Conservation (phyloP, 257 asterid species). For the Marsdenia floribunda region DNA sequence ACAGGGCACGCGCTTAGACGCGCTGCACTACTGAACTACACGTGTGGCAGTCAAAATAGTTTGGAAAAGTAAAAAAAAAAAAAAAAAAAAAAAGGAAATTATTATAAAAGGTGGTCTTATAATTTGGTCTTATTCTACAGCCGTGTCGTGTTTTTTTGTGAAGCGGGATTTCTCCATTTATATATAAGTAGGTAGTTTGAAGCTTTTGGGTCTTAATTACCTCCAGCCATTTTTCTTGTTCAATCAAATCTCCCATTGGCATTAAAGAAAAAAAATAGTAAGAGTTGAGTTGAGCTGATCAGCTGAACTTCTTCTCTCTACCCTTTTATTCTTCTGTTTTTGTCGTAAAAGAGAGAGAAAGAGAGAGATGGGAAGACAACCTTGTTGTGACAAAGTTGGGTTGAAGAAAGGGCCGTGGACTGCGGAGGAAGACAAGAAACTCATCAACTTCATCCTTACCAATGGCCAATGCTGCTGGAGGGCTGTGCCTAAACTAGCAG, state of each 20-base stretch:
- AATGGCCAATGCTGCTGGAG: slow-evolving; percentile 99
- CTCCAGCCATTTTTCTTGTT: slow-evolving; percentile 1
- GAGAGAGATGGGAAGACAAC: slow-evolving; percentile 73
- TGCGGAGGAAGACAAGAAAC: slow-evolving; percentile 80
- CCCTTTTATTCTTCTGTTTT: neutral
- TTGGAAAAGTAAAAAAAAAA: neutral
- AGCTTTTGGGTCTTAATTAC: slow-evolving; percentile 2
- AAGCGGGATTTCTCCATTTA: slow-evolving; percentile 14
- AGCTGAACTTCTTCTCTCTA: neutral
- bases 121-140: neutral
- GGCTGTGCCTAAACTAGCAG: slow-evolving; percentile 94
- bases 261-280: neutral
- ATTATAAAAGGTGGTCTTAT: slow-evolving; percentile 8
- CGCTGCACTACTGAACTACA: slow-evolving; percentile 3
- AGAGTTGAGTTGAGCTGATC: too few relatives aligned
- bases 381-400: slow-evolving; percentile 95
- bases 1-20: slow-evolving; percentile 23
- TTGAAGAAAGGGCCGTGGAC: slow-evolving; percentile 98
- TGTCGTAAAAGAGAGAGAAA: neutral
- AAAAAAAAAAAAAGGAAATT: neutral
- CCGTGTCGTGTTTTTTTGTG: slow-evolving; percentile 16
- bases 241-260: neutral
- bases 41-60: slow-evolving; percentile 19
- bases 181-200: slow-evolving; percentile 24
- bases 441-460: slow-evolving; percentile 63